Evolutionary conservation across 345 rosid genomes (phyloP).

Genomic region (Atalantia buxifolia): DNA sequence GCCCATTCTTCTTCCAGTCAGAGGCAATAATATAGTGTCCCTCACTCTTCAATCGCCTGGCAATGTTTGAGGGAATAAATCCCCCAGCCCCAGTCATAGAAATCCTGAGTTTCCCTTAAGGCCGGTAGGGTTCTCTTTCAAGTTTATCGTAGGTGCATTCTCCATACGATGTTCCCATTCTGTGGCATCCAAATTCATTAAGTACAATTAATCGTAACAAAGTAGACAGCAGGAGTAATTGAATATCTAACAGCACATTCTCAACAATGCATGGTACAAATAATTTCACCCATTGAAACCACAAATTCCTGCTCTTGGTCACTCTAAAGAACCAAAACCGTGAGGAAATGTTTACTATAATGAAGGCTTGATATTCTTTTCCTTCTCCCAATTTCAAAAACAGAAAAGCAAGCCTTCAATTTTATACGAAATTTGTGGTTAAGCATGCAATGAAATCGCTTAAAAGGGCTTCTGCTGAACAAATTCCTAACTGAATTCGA

Average conservation of each 20-base stretch:
- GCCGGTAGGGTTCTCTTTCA: conserved; percentile 91
- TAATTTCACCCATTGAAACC: background rate
- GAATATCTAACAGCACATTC: background rate
- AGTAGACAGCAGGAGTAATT: background rate
- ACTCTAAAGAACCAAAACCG: background rate
- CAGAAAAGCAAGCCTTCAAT: background rate
- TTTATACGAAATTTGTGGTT: background rate
- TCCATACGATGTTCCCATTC: conserved; percentile 61
- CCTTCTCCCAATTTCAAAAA: background rate
- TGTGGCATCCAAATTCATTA: background rate
- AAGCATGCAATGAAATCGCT: background rate
- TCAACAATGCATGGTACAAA: background rate
- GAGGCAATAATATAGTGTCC: conserved; percentile 94
- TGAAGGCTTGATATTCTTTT: background rate
- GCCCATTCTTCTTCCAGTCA: conserved; percentile 99
- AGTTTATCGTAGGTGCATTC: conserved; percentile 74
- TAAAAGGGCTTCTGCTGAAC: background rate
- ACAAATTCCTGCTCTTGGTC: background rate
- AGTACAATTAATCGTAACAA: background rate
- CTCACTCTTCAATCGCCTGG: conserved; percentile 84
- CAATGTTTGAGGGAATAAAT: conserved; percentile 92
- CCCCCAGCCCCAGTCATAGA: conserved; percentile 89
- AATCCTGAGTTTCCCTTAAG: conserved; percentile 66
- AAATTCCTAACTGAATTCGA: background rate
- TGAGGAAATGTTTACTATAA: background rate